These are phyloP conservation scores for Aureobasidium sp. DNA, from an alignment of 2,329 filamentous ascomycete genomes.

Conservation along the genomic window DNA sequence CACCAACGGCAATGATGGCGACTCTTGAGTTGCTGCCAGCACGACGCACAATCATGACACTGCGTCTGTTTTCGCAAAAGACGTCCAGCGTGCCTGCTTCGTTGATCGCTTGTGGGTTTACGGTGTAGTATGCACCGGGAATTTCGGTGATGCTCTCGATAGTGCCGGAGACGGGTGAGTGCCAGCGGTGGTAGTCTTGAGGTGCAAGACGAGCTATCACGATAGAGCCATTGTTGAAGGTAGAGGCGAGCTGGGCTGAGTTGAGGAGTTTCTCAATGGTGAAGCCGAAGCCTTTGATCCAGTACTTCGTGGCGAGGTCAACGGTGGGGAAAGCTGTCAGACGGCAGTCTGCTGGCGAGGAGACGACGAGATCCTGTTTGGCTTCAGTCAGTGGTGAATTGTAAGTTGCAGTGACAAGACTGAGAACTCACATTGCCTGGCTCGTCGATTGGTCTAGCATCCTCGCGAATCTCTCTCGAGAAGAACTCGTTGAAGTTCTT, in stretches of 20 bases:
- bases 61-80: conserved; percentile 38
- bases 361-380: conserved; percentile 22
- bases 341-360: conserved; percentile 34
- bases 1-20: conserved; percentile 36
- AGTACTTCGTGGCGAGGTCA: conserved; percentile 34
- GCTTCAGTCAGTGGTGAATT: background rate
- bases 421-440: conserved; percentile 24
- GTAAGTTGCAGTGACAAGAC: background rate
- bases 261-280: conserved; percentile 28
- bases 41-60: conserved; percentile 33
- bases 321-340: conserved; percentile 33
- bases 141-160: conserved; percentile 32
- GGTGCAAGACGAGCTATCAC: conserved; percentile 36
- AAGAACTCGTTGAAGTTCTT: conserved; percentile 40
- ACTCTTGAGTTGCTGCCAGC: conserved; percentile 25
- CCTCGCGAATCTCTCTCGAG: conserved; percentile 30
- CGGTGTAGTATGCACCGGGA: conserved; percentile 35
- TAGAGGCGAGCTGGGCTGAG: conserved; percentile 23
- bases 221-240: conserved; percentile 32
- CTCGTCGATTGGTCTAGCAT: conserved; percentile 32
- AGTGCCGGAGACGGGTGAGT: conserved; percentile 30
- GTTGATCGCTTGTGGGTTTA: conserved; percentile 38
- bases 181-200: conserved; percentile 38
- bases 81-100: conserved; percentile 34
- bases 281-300: conserved; percentile 39